A percentile compares a stretch with the other conserved stretches of the same genome.
phyloP scores from a whole-genome alignment of 768 basidiomycete species.

The Mycena rosella region DNA sequence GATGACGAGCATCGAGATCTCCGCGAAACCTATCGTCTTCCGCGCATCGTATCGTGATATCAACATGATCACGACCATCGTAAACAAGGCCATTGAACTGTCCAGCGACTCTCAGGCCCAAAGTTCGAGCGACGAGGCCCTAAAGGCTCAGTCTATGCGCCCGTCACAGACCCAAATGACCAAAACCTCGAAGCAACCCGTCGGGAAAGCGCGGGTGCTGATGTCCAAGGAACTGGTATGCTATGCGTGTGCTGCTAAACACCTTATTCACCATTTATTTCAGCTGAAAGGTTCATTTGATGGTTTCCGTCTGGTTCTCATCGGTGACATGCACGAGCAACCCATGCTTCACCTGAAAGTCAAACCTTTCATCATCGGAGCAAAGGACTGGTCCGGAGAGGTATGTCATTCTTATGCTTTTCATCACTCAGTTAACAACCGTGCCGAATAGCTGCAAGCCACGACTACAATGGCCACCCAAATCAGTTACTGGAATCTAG shows the following conservation, averaged over 20 bases:
- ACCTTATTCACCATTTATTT: slow-evolving; percentile 3
- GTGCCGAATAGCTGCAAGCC: slow-evolving; percentile 76
- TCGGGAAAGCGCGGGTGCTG: slow-evolving; percentile 58
- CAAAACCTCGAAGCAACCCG: slow-evolving; percentile 36
- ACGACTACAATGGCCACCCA: slow-evolving; percentile 84
- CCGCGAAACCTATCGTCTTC: slow-evolving; percentile 86
- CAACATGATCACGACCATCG: slow-evolving; percentile 85
- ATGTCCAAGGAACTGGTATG: slow-evolving; percentile 87
- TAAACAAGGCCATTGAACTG: slow-evolving; percentile 89
- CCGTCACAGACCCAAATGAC: slow-evolving; percentile 34
- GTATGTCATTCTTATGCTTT: slow-evolving; percentile 55
- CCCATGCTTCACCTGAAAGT: slow-evolving; percentile 92
- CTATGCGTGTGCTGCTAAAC: neutral
- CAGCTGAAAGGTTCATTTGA: slow-evolving; percentile 90
- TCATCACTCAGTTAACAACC: neutral
- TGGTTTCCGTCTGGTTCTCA: slow-evolving; percentile 92
- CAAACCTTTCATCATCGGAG: slow-evolving; percentile 84
- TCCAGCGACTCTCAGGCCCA: slow-evolving; percentile 62
- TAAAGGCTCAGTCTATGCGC: slow-evolving; percentile 29
- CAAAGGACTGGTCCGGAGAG: slow-evolving; percentile 95
- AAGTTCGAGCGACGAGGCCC: slow-evolving; percentile 8
- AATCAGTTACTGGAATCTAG: slow-evolving; percentile 96
- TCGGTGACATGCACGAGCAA: slow-evolving; percentile 95
- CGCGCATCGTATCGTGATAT: slow-evolving; percentile 97
- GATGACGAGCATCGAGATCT: slow-evolving; percentile 87